Evolutionary conservation across 345 rosid species (phyloP).

Genomic region (Murraya koenigii): DNA sequence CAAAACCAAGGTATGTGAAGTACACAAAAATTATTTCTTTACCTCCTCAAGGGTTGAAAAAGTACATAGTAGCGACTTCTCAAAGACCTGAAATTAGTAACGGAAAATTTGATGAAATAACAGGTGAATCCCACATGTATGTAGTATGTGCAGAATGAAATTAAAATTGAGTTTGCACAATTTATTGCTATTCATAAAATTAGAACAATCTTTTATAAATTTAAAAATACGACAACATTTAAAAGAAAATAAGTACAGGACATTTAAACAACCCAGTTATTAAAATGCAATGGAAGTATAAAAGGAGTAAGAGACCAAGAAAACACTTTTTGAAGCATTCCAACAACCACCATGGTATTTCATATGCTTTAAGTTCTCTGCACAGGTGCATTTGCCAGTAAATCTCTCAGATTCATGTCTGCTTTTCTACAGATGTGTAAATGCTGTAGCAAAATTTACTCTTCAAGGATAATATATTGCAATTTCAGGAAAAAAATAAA

Average conservation of each 20-base stretch:
- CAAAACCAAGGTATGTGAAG: not conserved
- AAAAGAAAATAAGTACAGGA: not conserved
- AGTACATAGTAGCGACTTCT: conserved; percentile 69
- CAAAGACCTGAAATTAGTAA: conserved; percentile 62
- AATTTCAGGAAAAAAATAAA: too few species aligned
- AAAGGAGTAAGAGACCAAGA: not conserved
- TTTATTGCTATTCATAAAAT: not conserved
- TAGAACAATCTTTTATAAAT: not conserved
- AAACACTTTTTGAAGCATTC: not conserved
- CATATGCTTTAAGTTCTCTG: too few species aligned
- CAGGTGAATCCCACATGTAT: not conserved
- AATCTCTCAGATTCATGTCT: too few species aligned
- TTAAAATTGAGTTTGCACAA: not conserved
- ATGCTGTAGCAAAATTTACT: not conserved
- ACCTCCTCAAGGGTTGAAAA: conserved; percentile 89
- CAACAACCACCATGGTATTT: too few species aligned
- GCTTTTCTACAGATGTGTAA: too few species aligned
- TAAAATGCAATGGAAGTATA: not conserved
- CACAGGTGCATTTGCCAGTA: too few species aligned
- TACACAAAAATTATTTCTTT: conserved; percentile 6
- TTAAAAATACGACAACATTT: not conserved
- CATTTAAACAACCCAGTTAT: not conserved
- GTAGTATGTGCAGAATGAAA: not conserved
- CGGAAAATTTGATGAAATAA: conserved; percentile 17
- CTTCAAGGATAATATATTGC: not conserved